Evolutionary conservation across 2,329 filamentous ascomycete genomes (phyloP), one percentile per base, ranked within the genome.

Genomic region (Aspergillus sp.): DNA sequence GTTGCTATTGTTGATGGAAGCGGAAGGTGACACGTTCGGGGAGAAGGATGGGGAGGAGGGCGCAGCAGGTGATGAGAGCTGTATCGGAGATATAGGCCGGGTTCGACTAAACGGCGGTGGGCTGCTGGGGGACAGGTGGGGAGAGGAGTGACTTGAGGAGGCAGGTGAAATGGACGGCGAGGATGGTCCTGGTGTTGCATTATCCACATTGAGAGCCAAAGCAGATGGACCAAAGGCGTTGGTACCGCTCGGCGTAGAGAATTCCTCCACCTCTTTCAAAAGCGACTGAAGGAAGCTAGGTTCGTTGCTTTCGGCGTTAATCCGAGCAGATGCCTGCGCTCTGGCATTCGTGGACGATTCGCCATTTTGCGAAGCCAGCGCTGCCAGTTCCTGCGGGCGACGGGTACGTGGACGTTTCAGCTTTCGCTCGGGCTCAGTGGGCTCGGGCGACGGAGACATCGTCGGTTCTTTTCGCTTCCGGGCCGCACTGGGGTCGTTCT

Each of bases 271-370:
- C 65, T 97, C 91, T 62, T 86, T 88, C 43, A 97, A 72, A 5
- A 97, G 73, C 0, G 88, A 91, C 27, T 88, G 87, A 5, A 97
- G 75, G 61, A 97, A 91, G 4, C 87, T 90, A 5, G 88, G 86
- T 5, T 77, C 79, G 29, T 73, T 76, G 29, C 57, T 52, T 49
- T 72, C 63, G 41, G 61, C 49, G 45, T 61, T 58, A 54, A 57
- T 50, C 60, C 64, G 56, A 57, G 60, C 52, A 57, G 59, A 57
- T 54, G 55, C 60, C 47, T 53, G 61, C 40, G 57, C 56, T 38
- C 56, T 55, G 43, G 61, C 63, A 44, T 64, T 54, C 51, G 61
- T 59, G 34, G 69, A 69, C 46, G 68, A 60, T 57, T 70, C 64
- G 48, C 60, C 65, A 52, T 64, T 68, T 46, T 67, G 69, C 46